These are phyloP conservation scores for Cladosporium sphaerospermum DNA, from an alignment of 2,329 filamentous ascomycete genomes.

Conservation along the genomic window DNA sequence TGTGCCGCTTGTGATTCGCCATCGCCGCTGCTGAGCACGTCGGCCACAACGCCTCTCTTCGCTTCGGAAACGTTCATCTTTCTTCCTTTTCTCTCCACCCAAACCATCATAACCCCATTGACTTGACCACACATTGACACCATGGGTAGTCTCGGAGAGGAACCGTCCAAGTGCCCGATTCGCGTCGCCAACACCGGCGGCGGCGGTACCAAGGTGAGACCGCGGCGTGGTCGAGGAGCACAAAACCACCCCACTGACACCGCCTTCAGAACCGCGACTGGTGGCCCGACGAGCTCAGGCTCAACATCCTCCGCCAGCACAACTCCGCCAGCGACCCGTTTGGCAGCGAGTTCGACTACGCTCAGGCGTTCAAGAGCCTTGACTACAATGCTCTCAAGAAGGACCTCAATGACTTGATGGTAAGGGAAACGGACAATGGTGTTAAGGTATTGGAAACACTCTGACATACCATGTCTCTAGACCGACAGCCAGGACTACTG, in stretches of 20 bases:
- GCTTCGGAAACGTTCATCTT: neutral
- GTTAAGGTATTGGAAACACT: neutral
- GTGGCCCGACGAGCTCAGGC: constrained; percentile 64
- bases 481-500: constrained; percentile 76
- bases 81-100: neutral
- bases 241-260: constrained; percentile 49
- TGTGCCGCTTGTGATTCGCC: no score
- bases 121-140: neutral
- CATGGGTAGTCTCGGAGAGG: constrained; percentile 10
- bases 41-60: neutral
- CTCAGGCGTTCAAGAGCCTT: constrained; percentile 63
- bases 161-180: constrained; percentile 25
- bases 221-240: constrained; percentile 53
- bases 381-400: constrained; percentile 68
- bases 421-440: neutral
- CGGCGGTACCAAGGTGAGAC: constrained; percentile 48
- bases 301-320: constrained; percentile 70
- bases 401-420: constrained; percentile 62
- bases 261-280: constrained; percentile 56
- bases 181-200: constrained; percentile 26
- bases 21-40: no score
- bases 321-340: constrained; percentile 57
- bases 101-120: neutral
- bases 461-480: neutral
- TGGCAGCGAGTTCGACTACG: constrained; percentile 62